Base-by-base conservation (phyloP, 495 filamentous ascomycete species). In the Tricharina praecox region DNA sequence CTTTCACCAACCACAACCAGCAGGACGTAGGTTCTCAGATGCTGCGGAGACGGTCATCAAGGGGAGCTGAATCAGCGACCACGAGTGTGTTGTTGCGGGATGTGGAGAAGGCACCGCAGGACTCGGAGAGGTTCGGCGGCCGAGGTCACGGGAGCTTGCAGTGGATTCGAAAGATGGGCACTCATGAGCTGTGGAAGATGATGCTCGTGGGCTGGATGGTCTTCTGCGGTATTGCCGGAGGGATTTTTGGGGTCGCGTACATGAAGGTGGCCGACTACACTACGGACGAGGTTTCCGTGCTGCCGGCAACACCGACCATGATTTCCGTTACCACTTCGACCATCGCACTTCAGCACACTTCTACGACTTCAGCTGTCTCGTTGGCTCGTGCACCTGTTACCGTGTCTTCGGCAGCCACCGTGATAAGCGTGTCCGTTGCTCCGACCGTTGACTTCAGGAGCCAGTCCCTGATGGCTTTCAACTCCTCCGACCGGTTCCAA, bases 401-500 rank as follows among this genome's bases (percentile, higher is more conserved):
- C 5, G 8, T 21, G 5, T 39, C 19, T 5, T 5, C 36, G 20
- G n/a, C n/a, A n/a, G n/a, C n/a, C n/a, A n/a, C n/a, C 5, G 13
- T 32, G 28, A 37, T 18, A 4, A 37, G 34, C 24, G 39, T 43
- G 4, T 28, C 39, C 20, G 10, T 43, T 5, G 20, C 7, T 5
- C 39, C 39, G 7, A 5, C 20, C 10, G 39, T 28, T 10, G 39
- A 43, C 7, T 23, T 43, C 18, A 28, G 25, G 20, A 7, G 8
- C 7, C 39, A 43, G 18, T 21, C 25, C 25, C 50, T 47, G 28
- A 28, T 48, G 23, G 45, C 50, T 11, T 48, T 58, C 20, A 68
- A 70, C 32, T 57, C 64, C 28, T 64, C 63, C 0, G 64, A 72
- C 33, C 51, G 62, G 3, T 79, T 77, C 58, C 72, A 76, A 50